Percentiles rank a stretch among this genome's conserved stretches.
Evolutionary conservation across 495 filamentous ascomycete genomes (phyloP).

Genomic region (Neurospora discreta): DNA sequence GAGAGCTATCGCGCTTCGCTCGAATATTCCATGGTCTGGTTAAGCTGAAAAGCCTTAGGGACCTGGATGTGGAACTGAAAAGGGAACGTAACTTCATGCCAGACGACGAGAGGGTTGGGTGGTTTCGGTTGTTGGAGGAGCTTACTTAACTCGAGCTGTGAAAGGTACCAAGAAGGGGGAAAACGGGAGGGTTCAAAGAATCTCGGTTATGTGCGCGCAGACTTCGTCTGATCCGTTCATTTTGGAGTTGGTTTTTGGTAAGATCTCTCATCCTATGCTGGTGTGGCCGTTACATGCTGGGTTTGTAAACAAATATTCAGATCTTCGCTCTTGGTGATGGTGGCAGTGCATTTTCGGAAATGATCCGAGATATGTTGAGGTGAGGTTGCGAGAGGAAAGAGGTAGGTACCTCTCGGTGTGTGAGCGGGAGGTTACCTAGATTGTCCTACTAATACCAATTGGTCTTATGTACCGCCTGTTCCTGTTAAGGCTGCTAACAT

Average conservation of each 20-base stretch:
- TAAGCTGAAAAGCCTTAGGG: conserved; percentile 3
- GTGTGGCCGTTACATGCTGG: not conserved
- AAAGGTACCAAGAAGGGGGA: not conserved
- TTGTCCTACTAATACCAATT: not conserved
- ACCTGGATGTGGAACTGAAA: conserved; percentile 9
- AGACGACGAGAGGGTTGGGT: conserved; percentile 1
- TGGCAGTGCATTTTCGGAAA: not conserved
- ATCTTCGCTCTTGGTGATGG: not conserved
- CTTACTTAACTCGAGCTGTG: not conserved
- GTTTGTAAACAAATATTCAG: not conserved
- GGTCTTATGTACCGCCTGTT: not conserved
- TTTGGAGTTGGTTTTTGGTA: not conserved
- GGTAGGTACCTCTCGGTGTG: not conserved
- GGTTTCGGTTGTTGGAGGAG: not conserved
- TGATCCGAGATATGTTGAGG: not conserved
- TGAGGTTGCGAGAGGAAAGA: not conserved
- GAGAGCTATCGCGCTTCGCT: not conserved
- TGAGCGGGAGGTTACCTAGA: not conserved
- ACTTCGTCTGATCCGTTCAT: not conserved
- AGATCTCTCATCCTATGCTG: not conserved
- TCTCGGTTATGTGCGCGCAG: not conserved
- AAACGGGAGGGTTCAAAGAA: not conserved
- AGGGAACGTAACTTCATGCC: not conserved
- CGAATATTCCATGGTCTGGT: conserved; percentile 4
- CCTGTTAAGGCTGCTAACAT: not conserved